Evolutionary conservation across 2,329 filamentous ascomycete genomes (phyloP).

Genomic region (Sclerotinia sclerotiorum): DNA sequence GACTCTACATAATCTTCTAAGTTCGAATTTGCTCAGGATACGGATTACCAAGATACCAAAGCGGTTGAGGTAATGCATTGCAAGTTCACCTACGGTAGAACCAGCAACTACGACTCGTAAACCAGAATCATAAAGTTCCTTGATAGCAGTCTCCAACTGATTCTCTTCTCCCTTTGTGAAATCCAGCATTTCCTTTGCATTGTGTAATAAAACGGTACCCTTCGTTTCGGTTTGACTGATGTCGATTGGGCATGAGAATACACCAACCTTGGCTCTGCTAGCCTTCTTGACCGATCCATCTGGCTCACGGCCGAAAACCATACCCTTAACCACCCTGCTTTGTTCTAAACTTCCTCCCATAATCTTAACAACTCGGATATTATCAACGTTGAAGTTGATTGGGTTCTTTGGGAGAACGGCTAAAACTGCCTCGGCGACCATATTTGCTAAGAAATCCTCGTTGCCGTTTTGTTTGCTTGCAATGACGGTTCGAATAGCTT

Average conservation of each 20-base stretch:
- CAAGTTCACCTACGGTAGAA: conserved; percentile 90
- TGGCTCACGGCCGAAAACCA: conserved; percentile 98
- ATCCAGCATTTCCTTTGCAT: conserved; percentile 97
- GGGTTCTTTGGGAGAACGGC: conserved; percentile 95
- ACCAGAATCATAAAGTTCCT: conserved; percentile 93
- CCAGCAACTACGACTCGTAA: conserved; percentile 90
- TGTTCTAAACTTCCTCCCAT: conserved; percentile 97
- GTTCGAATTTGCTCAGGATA: conserved; percentile 96
- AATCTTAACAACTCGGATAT: conserved; percentile 98
- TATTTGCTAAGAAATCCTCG: conserved; percentile 81
- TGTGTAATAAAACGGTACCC: conserved; percentile 94
- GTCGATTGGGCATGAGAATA: conserved; percentile 95
- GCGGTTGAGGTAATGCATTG: conserved; percentile 96
- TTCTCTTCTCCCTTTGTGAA: conserved; percentile 96
- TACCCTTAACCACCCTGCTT: conserved; percentile 91
- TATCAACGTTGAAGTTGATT: conserved; percentile 96
- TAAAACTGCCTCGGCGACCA: conserved; percentile 83
- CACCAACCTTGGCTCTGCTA: conserved; percentile 88
- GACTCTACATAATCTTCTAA: conserved; percentile 90
- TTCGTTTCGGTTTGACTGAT: conserved; percentile 97
- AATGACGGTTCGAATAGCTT: conserved; percentile 92
- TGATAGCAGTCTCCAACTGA: conserved; percentile 87
- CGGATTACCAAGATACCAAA: conserved; percentile 96
- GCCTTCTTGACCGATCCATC: conserved; percentile 90
- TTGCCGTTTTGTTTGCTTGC: conserved; percentile 95